Base-by-base conservation (phyloP, 345 rosid species). In the Hibiscus tridactylites region DNA sequence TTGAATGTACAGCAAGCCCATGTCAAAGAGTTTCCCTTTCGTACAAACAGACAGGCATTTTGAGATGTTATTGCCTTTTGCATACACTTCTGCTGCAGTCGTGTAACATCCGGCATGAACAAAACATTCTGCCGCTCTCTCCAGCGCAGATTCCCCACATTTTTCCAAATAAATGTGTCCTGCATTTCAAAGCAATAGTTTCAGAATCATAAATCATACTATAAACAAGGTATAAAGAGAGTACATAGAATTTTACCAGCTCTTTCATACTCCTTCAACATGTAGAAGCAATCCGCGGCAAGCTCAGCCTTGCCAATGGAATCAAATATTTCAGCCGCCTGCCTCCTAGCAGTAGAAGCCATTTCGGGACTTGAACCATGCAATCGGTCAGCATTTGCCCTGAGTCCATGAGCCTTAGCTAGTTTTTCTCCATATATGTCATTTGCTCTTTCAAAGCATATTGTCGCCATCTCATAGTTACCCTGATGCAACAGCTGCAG, bases 391-490 rank as follows among this genome's bases (percentile, higher is more conserved):
- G 91, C 85, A 57, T 75, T 76, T 9, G 84, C 79, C 49, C 74
- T 73, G 29, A 82, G 88, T 33, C 82, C 83, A 2, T 73, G n/a
- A 29, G 88, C 89, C 70, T 82, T 81, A 16, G 88, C 80, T 11
- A 80, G 46, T 67, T 65, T 82, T 72, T 80, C 86, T 68, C 88
- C 81, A 2, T 77, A 67, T 2, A 28, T 49, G 64, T 80, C 83
- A 17, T 78, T 77, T 4, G 89, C 87, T 79, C 74, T 84, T 78
- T 78, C 81, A 35, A 87, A 87, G 59, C 89, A 87, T 71, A 67
- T 65, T 26, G 80, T 76, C 29, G 88, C 88, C 87, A 81, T 83
- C 61, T 73, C 80, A 73, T 74, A 87, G 53, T 82, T 83, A 15
- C 65, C 61, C 66, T 80, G 83, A 4, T 35, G 70, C 47, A 83